These are phyloP conservation scores for Trametes meyenii DNA, from an alignment of 768 basidiomycete species.

Conservation along the genomic window DNA sequence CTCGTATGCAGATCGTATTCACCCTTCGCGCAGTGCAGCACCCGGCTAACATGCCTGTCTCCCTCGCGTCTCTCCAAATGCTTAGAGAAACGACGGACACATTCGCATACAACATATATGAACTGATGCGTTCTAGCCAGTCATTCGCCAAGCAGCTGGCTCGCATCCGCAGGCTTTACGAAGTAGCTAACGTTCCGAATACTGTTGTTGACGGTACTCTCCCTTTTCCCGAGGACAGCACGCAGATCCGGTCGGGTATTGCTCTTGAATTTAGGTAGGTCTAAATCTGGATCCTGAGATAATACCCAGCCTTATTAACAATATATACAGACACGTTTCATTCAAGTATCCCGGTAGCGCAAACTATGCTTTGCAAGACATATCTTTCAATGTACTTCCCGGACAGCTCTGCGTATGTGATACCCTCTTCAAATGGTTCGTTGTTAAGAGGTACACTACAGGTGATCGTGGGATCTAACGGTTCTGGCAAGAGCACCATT, in stretches of 20 bases:
- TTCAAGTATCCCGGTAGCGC: constrained; percentile 65
- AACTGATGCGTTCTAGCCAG: constrained; percentile 4
- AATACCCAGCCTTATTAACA: no score
- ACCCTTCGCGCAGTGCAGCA: constrained; percentile 27
- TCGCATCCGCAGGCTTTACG: constrained; percentile 21
- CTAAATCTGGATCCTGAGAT: no score
- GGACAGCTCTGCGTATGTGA: constrained; percentile 74
- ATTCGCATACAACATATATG: constrained; percentile 24
- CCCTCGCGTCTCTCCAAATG: constrained; percentile 35
- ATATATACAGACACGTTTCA: constrained; percentile 48
- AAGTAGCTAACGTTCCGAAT: constrained; percentile 11
- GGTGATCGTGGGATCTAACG: constrained; percentile 80
- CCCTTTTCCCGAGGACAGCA: constrained; percentile 14
- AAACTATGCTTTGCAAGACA: constrained; percentile 54
- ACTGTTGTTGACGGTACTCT: constrained; percentile 3
- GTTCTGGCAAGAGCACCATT: constrained; percentile 79
- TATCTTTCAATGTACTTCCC: constrained; percentile 68
- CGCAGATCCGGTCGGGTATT: constrained; percentile 46
- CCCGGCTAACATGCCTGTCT: constrained; percentile 26
- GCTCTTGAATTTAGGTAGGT: constrained; percentile 57
- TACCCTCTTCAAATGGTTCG: not conserved
- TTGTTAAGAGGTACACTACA: constrained; percentile 28
- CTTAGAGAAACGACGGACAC: constrained; percentile 32
- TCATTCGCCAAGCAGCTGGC: constrained; percentile 10
- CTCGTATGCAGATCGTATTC: constrained; percentile 15